Evolutionary conservation across 2,329 filamentous ascomycete species (phyloP).

Genomic region (Fusarium bactridioides): DNA sequence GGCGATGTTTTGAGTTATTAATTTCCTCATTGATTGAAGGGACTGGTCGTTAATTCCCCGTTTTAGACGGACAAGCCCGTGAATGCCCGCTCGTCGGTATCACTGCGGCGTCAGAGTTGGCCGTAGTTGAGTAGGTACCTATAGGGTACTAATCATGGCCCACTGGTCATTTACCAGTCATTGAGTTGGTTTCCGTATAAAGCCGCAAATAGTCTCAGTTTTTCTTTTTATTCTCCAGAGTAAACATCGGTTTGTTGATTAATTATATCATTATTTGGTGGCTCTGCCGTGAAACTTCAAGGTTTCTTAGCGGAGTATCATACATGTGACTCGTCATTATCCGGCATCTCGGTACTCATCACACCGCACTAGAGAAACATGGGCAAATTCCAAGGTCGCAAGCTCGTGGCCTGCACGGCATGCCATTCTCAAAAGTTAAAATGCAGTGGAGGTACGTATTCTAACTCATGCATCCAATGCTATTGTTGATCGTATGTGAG

Average conservation of each 20-base stretch:
- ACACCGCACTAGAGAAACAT: neutral
- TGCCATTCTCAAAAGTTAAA: slow-evolving; percentile 1
- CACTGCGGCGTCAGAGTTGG: neutral
- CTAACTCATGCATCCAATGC: fast-evolving
- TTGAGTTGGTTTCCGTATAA: neutral
- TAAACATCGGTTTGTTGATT: neutral
- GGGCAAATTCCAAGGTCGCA: neutral
- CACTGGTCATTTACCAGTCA: neutral
- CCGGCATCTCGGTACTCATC: neutral
- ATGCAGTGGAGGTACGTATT: neutral
- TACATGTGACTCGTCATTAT: neutral
- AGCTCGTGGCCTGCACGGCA: neutral
- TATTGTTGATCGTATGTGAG: neutral
- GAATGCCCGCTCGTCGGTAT: neutral
- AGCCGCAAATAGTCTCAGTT: neutral
- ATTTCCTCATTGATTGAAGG: neutral
- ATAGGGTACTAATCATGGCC: neutral
- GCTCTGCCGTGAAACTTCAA: neutral
- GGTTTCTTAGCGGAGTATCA: neutral
- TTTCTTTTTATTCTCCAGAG: neutral
- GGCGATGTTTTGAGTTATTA: neutral
- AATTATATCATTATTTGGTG: neutral
- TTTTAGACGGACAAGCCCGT: neutral
- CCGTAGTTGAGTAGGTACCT: neutral
- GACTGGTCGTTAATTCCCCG: neutral